Conservation (phyloP, 208 protist genomes). For the Crithidia fasciculata region DNA sequence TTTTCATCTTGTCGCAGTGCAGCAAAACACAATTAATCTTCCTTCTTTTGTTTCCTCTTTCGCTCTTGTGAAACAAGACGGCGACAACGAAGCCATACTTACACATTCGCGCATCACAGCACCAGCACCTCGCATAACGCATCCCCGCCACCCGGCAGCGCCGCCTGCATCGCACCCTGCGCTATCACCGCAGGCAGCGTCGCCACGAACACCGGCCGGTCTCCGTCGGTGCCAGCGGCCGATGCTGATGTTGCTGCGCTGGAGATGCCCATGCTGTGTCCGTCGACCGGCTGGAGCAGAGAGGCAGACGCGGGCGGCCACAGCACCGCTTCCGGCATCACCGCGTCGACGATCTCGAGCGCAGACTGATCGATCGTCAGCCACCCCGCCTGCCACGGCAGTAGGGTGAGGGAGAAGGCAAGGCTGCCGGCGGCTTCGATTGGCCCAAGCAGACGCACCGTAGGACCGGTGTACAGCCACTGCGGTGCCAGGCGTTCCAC, state of each 20-base stretch:
- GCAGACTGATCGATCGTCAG: slow-evolving; percentile 39
- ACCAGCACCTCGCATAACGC: slow-evolving; percentile 56
- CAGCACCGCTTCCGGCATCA: slow-evolving; percentile 35
- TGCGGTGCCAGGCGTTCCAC: slow-evolving; percentile 63
- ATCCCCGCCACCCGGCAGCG: slow-evolving; percentile 4
- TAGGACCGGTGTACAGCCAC: slow-evolving; percentile 71
- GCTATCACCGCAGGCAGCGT: slow-evolving; percentile 19
- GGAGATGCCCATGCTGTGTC: neutral
- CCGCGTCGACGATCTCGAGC: slow-evolving; percentile 59
- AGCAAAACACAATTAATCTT: neutral
- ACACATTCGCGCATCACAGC: slow-evolving; percentile 16
- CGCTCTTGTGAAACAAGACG: neutral
- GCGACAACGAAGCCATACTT: no score
- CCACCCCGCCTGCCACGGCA: slow-evolving; percentile 74
- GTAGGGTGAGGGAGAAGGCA: slow-evolving; percentile 51
- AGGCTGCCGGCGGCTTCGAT: slow-evolving; percentile 32
- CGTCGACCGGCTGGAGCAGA: slow-evolving; percentile 16
- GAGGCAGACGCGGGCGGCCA: slow-evolving; percentile 47
- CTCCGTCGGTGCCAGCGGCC: neutral
- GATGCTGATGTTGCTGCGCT: neutral
- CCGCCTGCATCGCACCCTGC: slow-evolving; percentile 21
- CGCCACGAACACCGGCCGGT: slow-evolving; percentile 8
- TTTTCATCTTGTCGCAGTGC: no score
- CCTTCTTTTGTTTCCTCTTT: slow-evolving; percentile 11
- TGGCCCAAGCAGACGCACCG: slow-evolving; percentile 44